Base-by-base conservation (phyloP, 129 eudicot species). In the Pulicaria dysenterica region DNA sequence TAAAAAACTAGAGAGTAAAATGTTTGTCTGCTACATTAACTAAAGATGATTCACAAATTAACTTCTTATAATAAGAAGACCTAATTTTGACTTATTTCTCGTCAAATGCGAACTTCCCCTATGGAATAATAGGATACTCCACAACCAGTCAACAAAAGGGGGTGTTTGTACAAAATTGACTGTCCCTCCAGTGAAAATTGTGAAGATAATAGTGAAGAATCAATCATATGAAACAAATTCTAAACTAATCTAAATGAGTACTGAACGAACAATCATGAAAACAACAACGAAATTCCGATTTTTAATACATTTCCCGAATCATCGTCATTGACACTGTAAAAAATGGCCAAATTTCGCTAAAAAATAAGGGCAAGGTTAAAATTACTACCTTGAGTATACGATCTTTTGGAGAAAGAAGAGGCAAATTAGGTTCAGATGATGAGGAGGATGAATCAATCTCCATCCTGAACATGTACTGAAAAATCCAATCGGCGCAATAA, bases 401-500 rank as follows among this genome's bases (percentile, higher is more conserved):
- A 77, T 82, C 86, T 40, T 66, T 75, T 36, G 88, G 95, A 4
- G 95, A 79, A 13, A 80, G 73, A 54, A 34, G 37, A 70, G 71
- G 82, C 75, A 59, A 24, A 15, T 34, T 69, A 41, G 82, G 73
- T 31, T 83, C 88, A 56, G 89, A 85, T 15, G 89, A 74, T 1
- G 73, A 54, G 14, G 74, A 58, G 7, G 89, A 76, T 44, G 92
- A 87, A 76, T 91, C 97, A 65, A 86, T 73, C 65, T 84, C 90
- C 97, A 88, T 91, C 44, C 71, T 63, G 44, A 88, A 64, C 68
- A 91, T 44, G 24, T 60, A 67, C 0, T 83, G 73, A 34, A 91
- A 62, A 78, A 78, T 24, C 90, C 96, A 86, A 80, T 84, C 91
- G 84, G 84, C 76, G 77, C 90, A 88, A 67, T 67, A 78, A 61